Base-by-base conservation (phyloP, 2,329 filamentous ascomycete genomes). In the Hypomyces perniciosus region DNA sequence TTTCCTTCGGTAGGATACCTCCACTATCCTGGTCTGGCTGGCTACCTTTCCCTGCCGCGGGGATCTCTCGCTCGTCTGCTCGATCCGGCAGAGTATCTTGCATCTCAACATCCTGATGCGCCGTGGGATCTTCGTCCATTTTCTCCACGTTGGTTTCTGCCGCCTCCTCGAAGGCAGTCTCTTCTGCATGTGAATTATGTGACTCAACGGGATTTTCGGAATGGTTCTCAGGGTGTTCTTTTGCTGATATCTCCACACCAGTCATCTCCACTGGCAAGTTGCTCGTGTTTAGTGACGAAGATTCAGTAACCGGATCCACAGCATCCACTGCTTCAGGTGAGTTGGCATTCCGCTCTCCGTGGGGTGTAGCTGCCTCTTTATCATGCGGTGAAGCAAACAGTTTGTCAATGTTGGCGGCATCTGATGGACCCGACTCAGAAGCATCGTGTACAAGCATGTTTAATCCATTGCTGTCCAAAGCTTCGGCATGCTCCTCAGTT, bases 81-180 rank as follows among this genome's bases (percentile, higher is more conserved):
- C 38, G 44, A 31, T 12, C 35, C 37, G 33, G 33, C 38, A 48
- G 10, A n/a, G 29, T 28, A 10, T 52, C 54, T n/a, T 35, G 33
- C 55, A 56, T 56, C 13, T 57, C 53, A 5, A 48, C 35, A n/a
- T 54, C 52, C 35, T 45, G 40, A 8, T 8, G 20, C 29, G 31
- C 34, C 12, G 44, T 37, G 35, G 12, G 26, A 12, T 42, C 39
- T 20, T 13, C 27, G 13, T 8, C 39, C 10, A 28, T 42, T 28
- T 42, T 9, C 27, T 29, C 27, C 12, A 6, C 5, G 8, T 44
- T 41, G 12, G 30, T 31, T 27, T 31, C 46, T n/a, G 30, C 35
- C 6, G 39, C 10, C 38, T 41, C 45, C n/a, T n/a, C 12, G 30
- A 27, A 26, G 10, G 12, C 6, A 29, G 13, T 29, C 8, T 51